Percentiles rank a stretch among this genome's conserved stretches.
Evolutionary conservation across 148 eudicot species (phyloP).

Genomic region (Pouteria glomerata): DNA sequence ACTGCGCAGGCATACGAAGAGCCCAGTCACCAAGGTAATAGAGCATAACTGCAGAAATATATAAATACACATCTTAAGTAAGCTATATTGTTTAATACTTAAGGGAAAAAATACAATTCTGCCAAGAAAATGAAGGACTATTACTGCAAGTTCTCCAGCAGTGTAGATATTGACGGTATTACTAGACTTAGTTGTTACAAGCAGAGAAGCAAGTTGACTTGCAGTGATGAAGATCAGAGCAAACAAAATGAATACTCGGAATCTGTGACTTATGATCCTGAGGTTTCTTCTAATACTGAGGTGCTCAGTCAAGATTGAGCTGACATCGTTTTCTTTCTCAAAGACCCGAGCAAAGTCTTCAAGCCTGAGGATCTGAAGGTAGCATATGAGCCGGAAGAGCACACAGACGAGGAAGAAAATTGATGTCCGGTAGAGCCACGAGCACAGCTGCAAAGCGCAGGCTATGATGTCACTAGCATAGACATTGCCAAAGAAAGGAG

Average conservation of each 20-base stretch:
- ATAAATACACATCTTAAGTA: too few relatives aligned
- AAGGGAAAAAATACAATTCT: too few relatives aligned
- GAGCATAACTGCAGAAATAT: slow-evolving; percentile 54
- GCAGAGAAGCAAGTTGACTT: slow-evolving; percentile 72
- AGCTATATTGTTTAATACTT: too few relatives aligned
- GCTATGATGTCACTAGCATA: slow-evolving; percentile 45
- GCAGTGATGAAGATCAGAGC: slow-evolving; percentile 58
- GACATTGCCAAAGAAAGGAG: slow-evolving; percentile 51
- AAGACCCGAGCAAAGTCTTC: slow-evolving; percentile 80
- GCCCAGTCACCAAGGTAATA: slow-evolving; percentile 64
- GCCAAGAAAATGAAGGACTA: neutral
- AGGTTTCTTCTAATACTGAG: slow-evolving; percentile 70
- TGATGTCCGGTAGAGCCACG: slow-evolving; percentile 79
- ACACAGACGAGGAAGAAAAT: slow-evolving; percentile 74
- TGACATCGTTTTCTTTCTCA: slow-evolving; percentile 63
- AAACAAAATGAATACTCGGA: slow-evolving; percentile 58
- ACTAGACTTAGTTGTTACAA: slow-evolving; percentile 53
- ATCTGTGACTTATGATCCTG: slow-evolving; percentile 78
- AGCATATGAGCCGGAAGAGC: slow-evolving; percentile 69
- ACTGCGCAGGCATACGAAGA: slow-evolving; percentile 75
- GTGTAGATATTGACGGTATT: slow-evolving; percentile 50
- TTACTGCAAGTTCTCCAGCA: slow-evolving; percentile 83
- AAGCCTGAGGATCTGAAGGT: slow-evolving; percentile 69
- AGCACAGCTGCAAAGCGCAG: slow-evolving; percentile 55
- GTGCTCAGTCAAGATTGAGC: slow-evolving; percentile 55